Conservation (phyloP, 2,329 filamentous ascomycete genomes). For the Penicillium sp. region DNA sequence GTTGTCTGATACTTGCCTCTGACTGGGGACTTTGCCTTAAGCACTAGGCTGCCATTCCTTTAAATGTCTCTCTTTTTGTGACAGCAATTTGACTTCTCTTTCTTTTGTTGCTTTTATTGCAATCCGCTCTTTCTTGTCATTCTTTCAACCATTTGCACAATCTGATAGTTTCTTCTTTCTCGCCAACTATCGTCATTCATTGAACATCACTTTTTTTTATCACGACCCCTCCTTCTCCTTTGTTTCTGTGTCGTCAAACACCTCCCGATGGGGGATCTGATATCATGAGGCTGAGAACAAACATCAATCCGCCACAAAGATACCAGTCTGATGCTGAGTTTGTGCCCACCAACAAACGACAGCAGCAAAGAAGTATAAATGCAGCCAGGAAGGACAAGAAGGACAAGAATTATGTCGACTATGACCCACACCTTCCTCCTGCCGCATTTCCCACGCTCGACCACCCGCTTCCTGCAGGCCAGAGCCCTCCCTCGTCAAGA, state of each 20-base stretch:
- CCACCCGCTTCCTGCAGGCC: slow-evolving; percentile 9
- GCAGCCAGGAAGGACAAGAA: too few species aligned
- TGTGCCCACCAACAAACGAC: slow-evolving; percentile 4
- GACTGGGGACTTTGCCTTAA: neutral
- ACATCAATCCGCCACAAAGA: slow-evolving; percentile 27
- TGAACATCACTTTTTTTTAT: neutral
- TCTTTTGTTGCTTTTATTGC: neutral
- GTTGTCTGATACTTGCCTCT: neutral
- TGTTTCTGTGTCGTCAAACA: neutral
- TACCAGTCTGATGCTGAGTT: slow-evolving; percentile 25
- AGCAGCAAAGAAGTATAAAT: neutral
- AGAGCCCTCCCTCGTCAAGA: neutral
- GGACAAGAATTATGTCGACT: slow-evolving; percentile 25
- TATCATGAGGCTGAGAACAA: slow-evolving; percentile 30
- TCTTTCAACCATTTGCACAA: neutral
- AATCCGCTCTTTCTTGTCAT: neutral
- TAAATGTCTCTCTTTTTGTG: neutral
- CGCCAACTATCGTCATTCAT: neutral
- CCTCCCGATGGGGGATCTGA: neutral
- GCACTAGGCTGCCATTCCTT: neutral
- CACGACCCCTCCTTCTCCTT: neutral
- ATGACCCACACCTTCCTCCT: slow-evolving; percentile 36
- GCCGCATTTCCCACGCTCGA: slow-evolving; percentile 41
- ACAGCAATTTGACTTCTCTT: slow-evolving; percentile 6
- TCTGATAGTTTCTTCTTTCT: neutral